A percentile compares a stretch with the other conserved stretches of the same genome.
Evolutionary conservation across 208 protist genomes (phyloP).

Genomic region (Acanthamoeba triangularis): DNA sequence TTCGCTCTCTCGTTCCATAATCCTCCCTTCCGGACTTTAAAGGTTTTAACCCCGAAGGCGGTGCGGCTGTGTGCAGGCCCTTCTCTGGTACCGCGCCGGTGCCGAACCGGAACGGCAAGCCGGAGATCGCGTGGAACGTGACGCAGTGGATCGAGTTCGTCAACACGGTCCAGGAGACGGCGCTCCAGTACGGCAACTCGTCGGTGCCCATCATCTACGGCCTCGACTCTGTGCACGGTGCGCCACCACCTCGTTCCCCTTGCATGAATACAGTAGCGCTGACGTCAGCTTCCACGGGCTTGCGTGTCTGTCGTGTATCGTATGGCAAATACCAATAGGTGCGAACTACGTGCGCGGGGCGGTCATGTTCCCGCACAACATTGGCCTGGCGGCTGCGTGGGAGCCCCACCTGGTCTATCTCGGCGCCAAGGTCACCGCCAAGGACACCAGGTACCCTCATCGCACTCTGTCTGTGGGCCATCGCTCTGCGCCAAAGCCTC

Average conservation of each 20-base stretch:
- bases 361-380: conserved; percentile 82
- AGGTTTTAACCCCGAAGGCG: conserved; percentile 65
- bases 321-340: not conserved
- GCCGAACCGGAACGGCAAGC: not conserved
- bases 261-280: too few relatives aligned
- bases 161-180: conserved; percentile 67
- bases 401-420: conserved; percentile 39
- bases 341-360: conserved; percentile 61
- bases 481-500: too few relatives aligned
- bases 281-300: too few relatives aligned
- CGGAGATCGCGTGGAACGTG: conserved; percentile 54
- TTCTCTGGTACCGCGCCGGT: conserved; percentile 12
- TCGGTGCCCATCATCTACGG: conserved; percentile 84
- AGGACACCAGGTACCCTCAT: conserved; percentile 82
- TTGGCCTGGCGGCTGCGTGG: conserved; percentile 78
- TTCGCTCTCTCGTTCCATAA: not conserved
- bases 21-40: conserved; percentile 3
- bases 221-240: conserved; percentile 84
- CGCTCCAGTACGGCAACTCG: conserved; percentile 76
- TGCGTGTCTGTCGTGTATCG: not conserved
- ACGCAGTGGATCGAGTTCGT: conserved; percentile 79
- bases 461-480: too few relatives aligned
- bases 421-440: conserved; percentile 67
- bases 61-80: conserved; percentile 11
- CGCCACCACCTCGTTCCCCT: conserved; percentile 1